A percentile compares a stretch with the other conserved stretches of the same genome.
phyloP scores from a whole-genome alignment of 202 grass and related monocot genomes.

The Eragrostis tef region DNA sequence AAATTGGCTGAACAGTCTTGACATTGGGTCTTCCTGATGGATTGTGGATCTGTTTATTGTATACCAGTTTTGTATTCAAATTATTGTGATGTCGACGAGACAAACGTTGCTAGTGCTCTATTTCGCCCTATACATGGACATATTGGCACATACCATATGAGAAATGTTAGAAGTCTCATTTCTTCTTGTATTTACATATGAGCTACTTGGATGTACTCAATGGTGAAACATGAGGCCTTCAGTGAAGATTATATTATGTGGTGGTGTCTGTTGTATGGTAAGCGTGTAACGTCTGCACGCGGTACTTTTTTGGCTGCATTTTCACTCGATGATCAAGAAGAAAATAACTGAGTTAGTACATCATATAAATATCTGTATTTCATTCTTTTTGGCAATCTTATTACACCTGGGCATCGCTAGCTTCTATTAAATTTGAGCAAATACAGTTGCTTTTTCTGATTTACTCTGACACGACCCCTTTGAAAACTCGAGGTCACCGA shows the following conservation, averaged over 20 bases:
- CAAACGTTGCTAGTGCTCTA: neutral
- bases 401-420: conserved; percentile 25
- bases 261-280: neutral
- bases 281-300: neutral
- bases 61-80: neutral
- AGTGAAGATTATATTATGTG: neutral
- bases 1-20: conserved; percentile 14
- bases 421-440: conserved; percentile 46
- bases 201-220: neutral
- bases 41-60: conserved; percentile 16
- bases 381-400: conserved; percentile 39
- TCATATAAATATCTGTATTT: neutral
- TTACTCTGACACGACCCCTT: conserved; percentile 49
- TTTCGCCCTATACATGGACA: neutral
- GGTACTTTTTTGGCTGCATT: conserved; percentile 15
- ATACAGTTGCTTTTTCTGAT: conserved; percentile 49
- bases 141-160: neutral
- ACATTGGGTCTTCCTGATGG: conserved; percentile 12
- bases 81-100: neutral
- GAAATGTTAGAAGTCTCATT: neutral
- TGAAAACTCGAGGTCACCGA: conserved; percentile 54
- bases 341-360: conserved; percentile 6
- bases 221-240: neutral
- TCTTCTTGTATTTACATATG: neutral
- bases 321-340: conserved; percentile 6